phyloP scores from a whole-genome alignment of 345 rosid genomes.

The Citrus mangshanensis region DNA sequence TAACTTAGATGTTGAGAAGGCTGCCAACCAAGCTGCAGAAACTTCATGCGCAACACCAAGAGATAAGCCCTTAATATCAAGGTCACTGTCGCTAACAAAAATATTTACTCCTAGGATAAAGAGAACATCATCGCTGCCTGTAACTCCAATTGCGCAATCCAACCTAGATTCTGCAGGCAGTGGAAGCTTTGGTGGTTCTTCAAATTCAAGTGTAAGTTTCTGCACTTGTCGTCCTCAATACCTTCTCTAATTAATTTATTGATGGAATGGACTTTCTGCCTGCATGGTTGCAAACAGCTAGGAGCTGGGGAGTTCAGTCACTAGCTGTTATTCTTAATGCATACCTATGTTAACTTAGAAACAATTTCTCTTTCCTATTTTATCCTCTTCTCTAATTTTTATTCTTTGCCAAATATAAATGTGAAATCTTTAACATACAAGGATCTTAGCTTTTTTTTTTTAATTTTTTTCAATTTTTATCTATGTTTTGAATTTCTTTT shows the following conservation, averaged over 20 bases:
- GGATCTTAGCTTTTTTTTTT: neutral
- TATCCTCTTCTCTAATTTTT: neutral
- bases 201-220: conserved; percentile 55
- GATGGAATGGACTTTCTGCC: neutral
- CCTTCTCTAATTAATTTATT: neutral
- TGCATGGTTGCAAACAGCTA: neutral
- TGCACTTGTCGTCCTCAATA: neutral
- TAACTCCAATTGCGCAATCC: conserved; percentile 39
- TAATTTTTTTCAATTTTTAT: neutral
- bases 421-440: neutral
- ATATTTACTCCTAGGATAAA: conserved; percentile 78
- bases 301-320: neutral
- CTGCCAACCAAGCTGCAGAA: conserved; percentile 33
- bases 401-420: neutral
- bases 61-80: conserved; percentile 68
- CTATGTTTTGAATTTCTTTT: conserved; percentile 17
- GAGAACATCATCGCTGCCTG: conserved; percentile 83
- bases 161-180: conserved; percentile 43
- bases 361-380: neutral
- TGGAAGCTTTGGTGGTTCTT: conserved; percentile 40
- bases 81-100: conserved; percentile 79
- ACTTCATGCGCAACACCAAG: conserved; percentile 31
- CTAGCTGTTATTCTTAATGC: neutral
- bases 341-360: neutral
- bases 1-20: conserved; percentile 53